Conservation (phyloP, 495 filamentous ascomycete genomes). For the Podospora didyma region DNA sequence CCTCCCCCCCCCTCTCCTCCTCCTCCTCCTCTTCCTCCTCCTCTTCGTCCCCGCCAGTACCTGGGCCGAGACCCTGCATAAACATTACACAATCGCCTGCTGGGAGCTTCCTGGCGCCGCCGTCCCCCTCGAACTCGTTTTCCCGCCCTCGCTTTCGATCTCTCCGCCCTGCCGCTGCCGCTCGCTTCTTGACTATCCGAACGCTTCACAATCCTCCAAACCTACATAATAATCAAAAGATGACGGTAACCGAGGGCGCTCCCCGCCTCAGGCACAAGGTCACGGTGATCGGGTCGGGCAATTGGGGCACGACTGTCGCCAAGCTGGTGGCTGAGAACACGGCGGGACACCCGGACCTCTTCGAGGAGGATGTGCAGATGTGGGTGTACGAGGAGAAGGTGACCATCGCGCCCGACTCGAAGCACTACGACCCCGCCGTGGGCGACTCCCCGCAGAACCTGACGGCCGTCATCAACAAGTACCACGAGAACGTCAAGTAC, state of each 20-base stretch:
- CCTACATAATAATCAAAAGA: too few relatives aligned
- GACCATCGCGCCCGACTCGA: constrained; percentile 60
- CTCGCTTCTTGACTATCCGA: too few relatives aligned
- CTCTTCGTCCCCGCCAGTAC: constrained; percentile 2
- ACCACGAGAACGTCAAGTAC: constrained; percentile 98
- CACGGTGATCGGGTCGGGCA: constrained; percentile 89
- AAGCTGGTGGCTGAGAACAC: constrained; percentile 97
- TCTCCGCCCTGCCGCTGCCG: too few relatives aligned
- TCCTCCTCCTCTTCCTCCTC: background rate
- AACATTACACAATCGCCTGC: too few relatives aligned
- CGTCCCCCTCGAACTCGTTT: too few relatives aligned
- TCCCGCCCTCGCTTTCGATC: too few relatives aligned
- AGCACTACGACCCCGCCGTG: constrained; percentile 48
- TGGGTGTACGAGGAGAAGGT: constrained; percentile 93
- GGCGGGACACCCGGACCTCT: constrained; percentile 66
- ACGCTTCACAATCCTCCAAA: too few relatives aligned
- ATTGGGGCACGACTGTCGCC: constrained; percentile 96
- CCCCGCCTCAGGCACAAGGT: constrained; percentile 80
- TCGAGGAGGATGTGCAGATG: constrained; percentile 90
- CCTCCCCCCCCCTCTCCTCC: constrained; percentile 9
- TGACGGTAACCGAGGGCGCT: constrained; percentile 30
- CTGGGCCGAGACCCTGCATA: background rate
- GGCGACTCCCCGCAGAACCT: constrained; percentile 71
- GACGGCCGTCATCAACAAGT: constrained; percentile 81
- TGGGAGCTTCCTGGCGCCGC: too few relatives aligned